Conservation (phyloP, 164 flowering plant genomes). For the Vitis amurensis region DNA sequence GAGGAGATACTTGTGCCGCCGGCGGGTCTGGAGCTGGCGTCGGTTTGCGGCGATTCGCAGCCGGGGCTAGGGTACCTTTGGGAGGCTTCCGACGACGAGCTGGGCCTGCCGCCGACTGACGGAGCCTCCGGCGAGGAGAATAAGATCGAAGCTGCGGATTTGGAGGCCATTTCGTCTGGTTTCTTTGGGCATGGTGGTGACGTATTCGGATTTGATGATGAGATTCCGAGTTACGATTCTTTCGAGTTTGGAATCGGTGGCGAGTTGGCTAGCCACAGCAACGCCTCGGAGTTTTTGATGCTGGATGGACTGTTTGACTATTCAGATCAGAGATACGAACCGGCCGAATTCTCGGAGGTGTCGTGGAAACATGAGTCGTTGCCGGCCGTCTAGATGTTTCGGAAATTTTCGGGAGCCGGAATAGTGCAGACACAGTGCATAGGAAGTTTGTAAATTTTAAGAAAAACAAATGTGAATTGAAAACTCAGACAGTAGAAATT, state of each 20-base stretch:
- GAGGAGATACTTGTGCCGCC: conserved; percentile 33
- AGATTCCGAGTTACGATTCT: conserved; percentile 26
- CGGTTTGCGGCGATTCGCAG: conserved; percentile 30
- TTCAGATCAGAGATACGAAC: conserved; percentile 20
- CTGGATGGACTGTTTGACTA: conserved; percentile 39
- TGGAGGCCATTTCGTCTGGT: not conserved
- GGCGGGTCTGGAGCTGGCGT: conserved; percentile 4
- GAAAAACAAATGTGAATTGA: too few species aligned
- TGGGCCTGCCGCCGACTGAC: conserved; percentile 46
- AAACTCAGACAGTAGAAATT: too few species aligned
- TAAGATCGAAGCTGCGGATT: conserved; percentile 2
- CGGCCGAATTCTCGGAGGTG: conserved; percentile 16
- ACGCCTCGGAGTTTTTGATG: conserved; percentile 17
- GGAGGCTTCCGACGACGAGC: conserved; percentile 60
- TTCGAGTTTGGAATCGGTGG: conserved; percentile 28
- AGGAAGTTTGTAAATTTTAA: not conserved
- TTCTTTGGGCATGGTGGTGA: not conserved
- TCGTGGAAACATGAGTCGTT: conserved; percentile 29
- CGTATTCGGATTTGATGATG: conserved; percentile 20
- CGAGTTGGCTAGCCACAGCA: conserved; percentile 7
- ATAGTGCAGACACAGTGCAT: too few species aligned
- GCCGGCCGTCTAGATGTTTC: conserved; percentile 16
- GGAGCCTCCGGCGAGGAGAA: conserved; percentile 9
- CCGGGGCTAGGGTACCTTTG: conserved; percentile 45
- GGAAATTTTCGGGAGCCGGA: too few species aligned